Percentiles rank a stretch among this genome's conserved stretches.
Evolutionary conservation across 306 rosid species (phyloP).

Genomic region (Abrus precatorius): DNA sequence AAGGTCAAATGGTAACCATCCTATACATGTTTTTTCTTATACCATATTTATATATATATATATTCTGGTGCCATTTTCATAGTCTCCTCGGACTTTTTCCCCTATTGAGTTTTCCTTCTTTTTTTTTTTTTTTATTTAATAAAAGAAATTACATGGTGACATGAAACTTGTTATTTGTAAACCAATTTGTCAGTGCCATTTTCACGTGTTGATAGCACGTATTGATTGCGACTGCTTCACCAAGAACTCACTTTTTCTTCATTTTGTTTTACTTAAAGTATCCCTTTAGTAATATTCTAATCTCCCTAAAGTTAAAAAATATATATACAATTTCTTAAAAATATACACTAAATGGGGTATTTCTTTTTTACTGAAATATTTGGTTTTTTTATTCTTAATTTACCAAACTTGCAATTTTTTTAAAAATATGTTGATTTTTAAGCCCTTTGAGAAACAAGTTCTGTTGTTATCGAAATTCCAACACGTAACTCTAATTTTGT

Average conservation of each 20-base stretch:
- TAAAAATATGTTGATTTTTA: too few relatives aligned
- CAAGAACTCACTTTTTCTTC: neutral
- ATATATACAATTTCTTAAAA: too few relatives aligned
- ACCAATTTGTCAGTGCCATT: neutral
- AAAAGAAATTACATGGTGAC: neutral
- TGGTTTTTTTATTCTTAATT: too few relatives aligned
- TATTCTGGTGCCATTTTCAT: neutral
- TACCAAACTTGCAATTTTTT: too few relatives aligned
- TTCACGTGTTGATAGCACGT: constrained; percentile 10
- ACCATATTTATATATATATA: neutral
- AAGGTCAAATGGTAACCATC: neutral
- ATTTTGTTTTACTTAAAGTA: neutral
- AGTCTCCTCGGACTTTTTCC: neutral
- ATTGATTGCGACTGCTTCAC: neutral
- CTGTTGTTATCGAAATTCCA: too few relatives aligned
- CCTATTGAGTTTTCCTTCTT: neutral
- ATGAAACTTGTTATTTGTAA: neutral
- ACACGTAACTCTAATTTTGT: too few relatives aligned
- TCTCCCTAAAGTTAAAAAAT: neutral
- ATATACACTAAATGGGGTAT: too few relatives aligned
- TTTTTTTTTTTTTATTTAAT: too few relatives aligned
- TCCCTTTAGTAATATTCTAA: constrained; percentile 8
- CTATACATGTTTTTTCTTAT: neutral
- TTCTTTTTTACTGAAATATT: too few relatives aligned
- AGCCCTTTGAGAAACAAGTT: too few relatives aligned